Evolutionary conservation across 1,284 basidiomycete genomes (phyloP).

Genomic region (Trichosporon ovoides): DNA sequence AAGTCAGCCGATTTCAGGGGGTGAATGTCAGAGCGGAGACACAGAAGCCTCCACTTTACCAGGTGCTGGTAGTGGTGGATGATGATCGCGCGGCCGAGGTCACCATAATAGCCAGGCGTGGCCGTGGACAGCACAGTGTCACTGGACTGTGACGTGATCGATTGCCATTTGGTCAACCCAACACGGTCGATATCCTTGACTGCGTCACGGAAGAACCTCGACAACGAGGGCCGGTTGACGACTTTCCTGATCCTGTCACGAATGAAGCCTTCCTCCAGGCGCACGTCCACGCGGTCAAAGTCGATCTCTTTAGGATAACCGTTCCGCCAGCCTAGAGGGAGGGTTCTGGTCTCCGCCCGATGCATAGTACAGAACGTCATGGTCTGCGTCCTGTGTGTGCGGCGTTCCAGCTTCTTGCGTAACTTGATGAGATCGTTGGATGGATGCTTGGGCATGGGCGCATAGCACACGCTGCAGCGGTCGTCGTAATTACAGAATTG

Average conservation of each 20-base stretch:
- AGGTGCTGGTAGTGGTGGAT: conserved; percentile 30
- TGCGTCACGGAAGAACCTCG: conserved; percentile 21
- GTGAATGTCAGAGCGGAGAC: conserved; percentile 12
- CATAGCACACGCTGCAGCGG: conserved; percentile 24
- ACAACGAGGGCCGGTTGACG: conserved; percentile 21
- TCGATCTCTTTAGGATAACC: conserved; percentile 38
- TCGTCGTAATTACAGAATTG: conserved; percentile 4
- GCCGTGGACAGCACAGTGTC: conserved; percentile 15
- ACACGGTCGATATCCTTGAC: conserved; percentile 19
- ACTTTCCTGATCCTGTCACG: conserved; percentile 26
- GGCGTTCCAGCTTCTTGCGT: not conserved
- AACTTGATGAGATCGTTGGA: conserved; percentile 16
- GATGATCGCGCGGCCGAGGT: conserved; percentile 34
- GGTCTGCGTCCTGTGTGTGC: not conserved
- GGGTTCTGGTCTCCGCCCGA: conserved; percentile 31
- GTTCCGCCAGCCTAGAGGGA: conserved; percentile 35
- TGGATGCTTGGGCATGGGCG: conserved; percentile 23
- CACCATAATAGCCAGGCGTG: conserved; percentile 42
- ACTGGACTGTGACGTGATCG: conserved; percentile 17
- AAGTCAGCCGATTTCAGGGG: conserved; percentile 34
- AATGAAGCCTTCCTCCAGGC: conserved; percentile 30
- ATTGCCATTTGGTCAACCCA: conserved; percentile 28
- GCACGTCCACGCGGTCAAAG: conserved; percentile 24
- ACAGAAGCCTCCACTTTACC: conserved; percentile 25
- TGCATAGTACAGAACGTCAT: conserved; percentile 37